Conservation (phyloP, 495 filamentous ascomycete species). For the Daldinia childiae region DNA sequence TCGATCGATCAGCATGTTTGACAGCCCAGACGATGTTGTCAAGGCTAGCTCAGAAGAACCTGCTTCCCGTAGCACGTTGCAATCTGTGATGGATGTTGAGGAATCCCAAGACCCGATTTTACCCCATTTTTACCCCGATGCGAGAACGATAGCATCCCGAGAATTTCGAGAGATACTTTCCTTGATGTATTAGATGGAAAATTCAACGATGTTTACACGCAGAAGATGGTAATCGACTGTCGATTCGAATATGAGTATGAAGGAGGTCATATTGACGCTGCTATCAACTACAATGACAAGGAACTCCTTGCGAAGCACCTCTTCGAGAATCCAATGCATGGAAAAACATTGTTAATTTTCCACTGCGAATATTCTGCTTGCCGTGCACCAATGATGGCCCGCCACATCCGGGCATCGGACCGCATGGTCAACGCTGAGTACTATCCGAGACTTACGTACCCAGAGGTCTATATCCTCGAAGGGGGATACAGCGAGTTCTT, state of each 20-base stretch:
- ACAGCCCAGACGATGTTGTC: slow-evolving; percentile 86
- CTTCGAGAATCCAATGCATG: slow-evolving; percentile 70
- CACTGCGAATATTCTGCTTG: slow-evolving; percentile 99
- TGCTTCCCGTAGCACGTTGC: slow-evolving; percentile 60
- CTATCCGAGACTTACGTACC: slow-evolving; percentile 90
- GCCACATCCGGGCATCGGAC: slow-evolving; percentile 86
- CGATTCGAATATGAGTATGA: slow-evolving; percentile 99
- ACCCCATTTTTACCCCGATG: slow-evolving; percentile 85
- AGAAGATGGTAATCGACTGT: slow-evolving; percentile 90
- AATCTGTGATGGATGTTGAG: slow-evolving; percentile 81
- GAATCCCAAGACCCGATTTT: slow-evolving; percentile 72
- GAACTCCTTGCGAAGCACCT: slow-evolving; percentile 81
- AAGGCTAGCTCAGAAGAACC: slow-evolving; percentile 68
- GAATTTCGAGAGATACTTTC: slow-evolving; percentile 82
- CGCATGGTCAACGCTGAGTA: slow-evolving; percentile 79
- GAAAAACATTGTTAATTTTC: slow-evolving; percentile 83
- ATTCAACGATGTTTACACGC: slow-evolving; percentile 75
- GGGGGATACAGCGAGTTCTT: slow-evolving; percentile 97
- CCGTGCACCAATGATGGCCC: slow-evolving; percentile 95
- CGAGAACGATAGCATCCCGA: slow-evolving; percentile 82
- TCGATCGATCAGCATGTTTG: slow-evolving; percentile 96
- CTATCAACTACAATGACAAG: slow-evolving; percentile 96
- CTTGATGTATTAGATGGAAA: slow-evolving; percentile 87
- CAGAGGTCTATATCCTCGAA: slow-evolving; percentile 95
- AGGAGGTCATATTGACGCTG: slow-evolving; percentile 92